A percentile compares a stretch with the other conserved stretches of the same genome.
Conservation (phyloP, 176 grass and related monocot species). For the Aegilops tauschii region DNA sequence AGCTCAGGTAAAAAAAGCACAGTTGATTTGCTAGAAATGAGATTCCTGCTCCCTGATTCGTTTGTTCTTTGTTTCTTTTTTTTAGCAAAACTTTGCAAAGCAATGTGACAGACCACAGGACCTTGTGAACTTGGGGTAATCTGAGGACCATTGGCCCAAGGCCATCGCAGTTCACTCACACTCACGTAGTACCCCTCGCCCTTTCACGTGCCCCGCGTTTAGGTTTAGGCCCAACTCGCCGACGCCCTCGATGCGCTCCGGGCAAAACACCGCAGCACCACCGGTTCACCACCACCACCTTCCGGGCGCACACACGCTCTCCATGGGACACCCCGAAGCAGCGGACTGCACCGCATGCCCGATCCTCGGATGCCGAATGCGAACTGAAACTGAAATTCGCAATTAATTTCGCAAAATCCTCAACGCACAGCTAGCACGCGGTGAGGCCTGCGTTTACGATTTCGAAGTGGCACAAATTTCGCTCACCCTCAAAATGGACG, state of each 20-base stretch:
- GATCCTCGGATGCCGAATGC: not conserved
- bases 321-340: not conserved
- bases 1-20: too few relatives aligned
- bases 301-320: not conserved
- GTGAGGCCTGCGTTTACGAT: not conserved
- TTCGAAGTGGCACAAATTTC: too few relatives aligned
- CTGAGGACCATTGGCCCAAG: too few relatives aligned
- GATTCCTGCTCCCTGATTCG: not conserved
- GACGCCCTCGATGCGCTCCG: not conserved
- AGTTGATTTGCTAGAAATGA: not conserved
- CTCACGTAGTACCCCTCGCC: too few relatives aligned
- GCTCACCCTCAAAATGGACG: too few relatives aligned
- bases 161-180: too few relatives aligned
- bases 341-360: not conserved
- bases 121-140: too few relatives aligned
- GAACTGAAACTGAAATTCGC: not conserved
- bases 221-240: not conserved
- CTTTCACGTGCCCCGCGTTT: too few relatives aligned
- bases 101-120: too few relatives aligned
- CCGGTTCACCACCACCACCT: not conserved
- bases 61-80: not conserved
- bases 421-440: not conserved
- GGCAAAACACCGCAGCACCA: too few relatives aligned
- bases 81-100: not conserved
- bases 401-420: not conserved